Base-by-base conservation (phyloP, 2,329 filamentous ascomycete species). In the Cercospora nicotianae region DNA sequence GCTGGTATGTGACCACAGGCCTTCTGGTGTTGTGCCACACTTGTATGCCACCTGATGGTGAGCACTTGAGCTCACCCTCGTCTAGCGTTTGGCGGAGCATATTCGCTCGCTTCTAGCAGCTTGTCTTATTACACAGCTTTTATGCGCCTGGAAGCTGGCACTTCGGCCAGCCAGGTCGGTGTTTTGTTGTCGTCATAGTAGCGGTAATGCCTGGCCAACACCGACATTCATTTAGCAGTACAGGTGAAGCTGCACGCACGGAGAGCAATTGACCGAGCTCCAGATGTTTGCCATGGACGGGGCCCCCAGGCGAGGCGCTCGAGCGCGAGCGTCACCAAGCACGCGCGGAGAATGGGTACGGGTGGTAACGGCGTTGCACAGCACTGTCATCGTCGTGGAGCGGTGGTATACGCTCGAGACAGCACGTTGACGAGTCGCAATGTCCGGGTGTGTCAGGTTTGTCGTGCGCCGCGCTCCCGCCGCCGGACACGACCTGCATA, bases 201-300 rank as follows among this genome's bases (percentile, higher is more conserved):
- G 67, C 67, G 67, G 67, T 68, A 36, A 68, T 68, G 67, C 64
- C 58, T 48, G 58, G 61, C 65, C 65, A 67, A 59, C 65, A 51
- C 51, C n/a, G 31, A 39, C 51, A 48, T 57, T 26, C 16, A 51
- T 23, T 33, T 55, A 63, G 28, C 18, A 48, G 45, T 64, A 31
- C 36, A 26, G 30, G 39, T 33, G 36, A 18, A 31, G 16, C 20
- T 28, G 36, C 59, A 61, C 28, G 30, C 26, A 31, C 55, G 55
- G 55, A 59, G 13, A 20, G 28, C 28, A 26, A 36, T 59, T 36
- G 55, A 59, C 26, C 31, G 45, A 59, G 48, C 31, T 66, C 28
- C 31, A 26, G 31, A 51, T 62, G 57, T 59, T 66, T 55, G 58
- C 39, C 36, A 28, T 33, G 64, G 30, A 45, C 55, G 20, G n/a